Evolutionary conservation across 495 filamentous ascomycete genomes (phyloP).

Genomic region (Zalerion maritima): DNA sequence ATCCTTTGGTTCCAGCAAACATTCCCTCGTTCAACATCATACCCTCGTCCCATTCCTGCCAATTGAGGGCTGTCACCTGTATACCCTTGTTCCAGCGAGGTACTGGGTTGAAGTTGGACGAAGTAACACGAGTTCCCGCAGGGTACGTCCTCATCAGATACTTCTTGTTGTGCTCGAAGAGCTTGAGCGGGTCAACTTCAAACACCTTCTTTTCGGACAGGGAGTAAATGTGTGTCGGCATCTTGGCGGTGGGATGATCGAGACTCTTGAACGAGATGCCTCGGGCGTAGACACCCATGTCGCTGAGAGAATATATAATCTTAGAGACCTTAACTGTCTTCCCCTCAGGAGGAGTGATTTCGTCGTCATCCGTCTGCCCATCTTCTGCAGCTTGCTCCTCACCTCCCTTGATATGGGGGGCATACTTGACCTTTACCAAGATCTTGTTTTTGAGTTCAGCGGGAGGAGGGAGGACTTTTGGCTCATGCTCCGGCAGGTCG

Average conservation of each 20-base stretch:
- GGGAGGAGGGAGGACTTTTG: conserved; percentile 44
- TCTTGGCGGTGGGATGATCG: conserved; percentile 42
- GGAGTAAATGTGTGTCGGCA: conserved; percentile 77
- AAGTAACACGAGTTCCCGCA: conserved; percentile 62
- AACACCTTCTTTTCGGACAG: conserved; percentile 67
- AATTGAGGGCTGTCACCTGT: conserved; percentile 87
- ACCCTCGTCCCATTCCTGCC: conserved; percentile 79
- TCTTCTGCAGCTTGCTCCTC: no score
- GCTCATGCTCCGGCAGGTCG: conserved; percentile 35
- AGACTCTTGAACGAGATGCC: conserved; percentile 66
- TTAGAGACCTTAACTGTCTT: conserved; percentile 41
- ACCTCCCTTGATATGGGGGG: no score
- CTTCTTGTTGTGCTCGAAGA: conserved; percentile 72
- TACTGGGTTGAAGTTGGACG: conserved; percentile 72
- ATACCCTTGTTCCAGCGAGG: conserved; percentile 80
- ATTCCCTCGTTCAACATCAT: conserved; percentile 95
- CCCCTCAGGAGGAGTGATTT: conserved; percentile 13
- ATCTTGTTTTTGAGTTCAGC: conserved; percentile 59
- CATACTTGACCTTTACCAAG: conserved; percentile 78
- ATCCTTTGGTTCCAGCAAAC: conserved; percentile 70
- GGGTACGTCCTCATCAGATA: conserved; percentile 86
- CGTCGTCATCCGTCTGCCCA: conserved; percentile 12
- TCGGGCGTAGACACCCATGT: conserved; percentile 68
- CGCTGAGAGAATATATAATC: conserved; percentile 57
- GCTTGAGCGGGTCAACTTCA: conserved; percentile 41